Evolutionary conservation across 352 stramenopile genomes (phyloP), one percentile per base, ranked within the genome.

Genomic region (Globisporangium orthogonon): DNA sequence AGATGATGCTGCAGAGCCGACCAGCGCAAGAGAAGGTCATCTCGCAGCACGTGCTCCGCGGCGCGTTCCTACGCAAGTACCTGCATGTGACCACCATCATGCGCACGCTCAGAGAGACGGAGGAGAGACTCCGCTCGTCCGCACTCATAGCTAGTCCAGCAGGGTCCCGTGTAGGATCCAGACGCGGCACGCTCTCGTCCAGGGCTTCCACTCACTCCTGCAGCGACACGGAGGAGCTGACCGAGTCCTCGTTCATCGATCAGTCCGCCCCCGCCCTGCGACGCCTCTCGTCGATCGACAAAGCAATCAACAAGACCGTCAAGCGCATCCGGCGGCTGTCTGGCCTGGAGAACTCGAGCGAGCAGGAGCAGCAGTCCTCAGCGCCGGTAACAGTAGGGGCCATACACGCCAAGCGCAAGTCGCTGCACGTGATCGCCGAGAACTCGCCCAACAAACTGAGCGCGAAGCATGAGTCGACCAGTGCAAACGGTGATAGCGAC

Each of bases 51-150:
- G 67, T 89, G 4, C 55, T 85, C 0, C 74, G 76, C 0, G 69
- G 76, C n/a, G 67, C 78, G 7, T 79, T 86, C 43, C 58, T 89
- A 23, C 74, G 76, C 53, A 87, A 86, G 61, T 86, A 87, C 56
- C 62, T 89, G 0, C 75, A 89, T 52, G 65, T 70, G 1, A 86
- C 63, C 52, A 86, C 82, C 52, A 76, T 89, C 57, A 64, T 71
- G n/a, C 73, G 73, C 6, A 85, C 74, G 52, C 66, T 87, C 43
- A 85, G 79, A 45, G 78, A 89, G 43, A 86, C 74, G 0, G 76
- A 89, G 54, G 71, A 82, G 31, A 59, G 69, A 10, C 56, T 86
- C 6, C 69, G 67, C 33, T 66, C 50, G 2, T 73, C 74, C 0
- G 65, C 68, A 11, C 52, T 78, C 17, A 61, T 62, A 31, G 61